Base-by-base conservation (phyloP, 176 grass and related monocot species). In the Cenchrus americanus region DNA sequence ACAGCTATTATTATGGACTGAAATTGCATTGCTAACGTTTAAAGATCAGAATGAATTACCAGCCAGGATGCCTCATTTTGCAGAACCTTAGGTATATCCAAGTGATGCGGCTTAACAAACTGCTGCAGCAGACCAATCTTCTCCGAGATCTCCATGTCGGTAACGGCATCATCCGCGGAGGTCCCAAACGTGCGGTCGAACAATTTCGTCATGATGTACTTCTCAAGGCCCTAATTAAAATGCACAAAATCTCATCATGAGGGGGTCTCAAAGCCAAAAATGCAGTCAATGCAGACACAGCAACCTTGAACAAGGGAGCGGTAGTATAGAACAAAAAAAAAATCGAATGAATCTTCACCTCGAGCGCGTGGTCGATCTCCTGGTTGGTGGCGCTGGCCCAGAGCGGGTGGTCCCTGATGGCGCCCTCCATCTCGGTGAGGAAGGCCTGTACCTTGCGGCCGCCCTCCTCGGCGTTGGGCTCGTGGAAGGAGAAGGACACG, bases 121-220 rank as follows among this genome's bases (percentile, higher is more conserved):
- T 85, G 87, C 86, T 98, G 95, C 77, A 98, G 71, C 53, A 93
- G 84, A 17, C 57, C 53, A 37, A 98, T 94, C 88, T 85, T 98
- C 52, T 95, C 85, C 0, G 87, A 93, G 68, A 94, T 92, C 62
- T 90, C 84, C 3, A 77, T 57, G 82, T 98, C 92, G 6, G 76
- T 49, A 18, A 63, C 64, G 0, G 52, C 64, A 75, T 98, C 95
- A 62, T 94, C 13, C n/a, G n/a, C n/a, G 14, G 92, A 93, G 0
- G 80, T 74, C 64, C 82, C 88, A 68, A 95, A 98, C 23, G 89
- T 86, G 70, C 79, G 65, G 69, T 94, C 73, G 68, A 98, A 98
- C 63, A 98, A 84, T 72, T 94, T 98, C 2, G 92, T 98, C 92
- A 95, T 98, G 70, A 98, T 37, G 77, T 81, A 98, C 82, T 98